Evolutionary conservation across 805 yeast genomes (phyloP).

Genomic region (Kurtzmaniella fragi): DNA sequence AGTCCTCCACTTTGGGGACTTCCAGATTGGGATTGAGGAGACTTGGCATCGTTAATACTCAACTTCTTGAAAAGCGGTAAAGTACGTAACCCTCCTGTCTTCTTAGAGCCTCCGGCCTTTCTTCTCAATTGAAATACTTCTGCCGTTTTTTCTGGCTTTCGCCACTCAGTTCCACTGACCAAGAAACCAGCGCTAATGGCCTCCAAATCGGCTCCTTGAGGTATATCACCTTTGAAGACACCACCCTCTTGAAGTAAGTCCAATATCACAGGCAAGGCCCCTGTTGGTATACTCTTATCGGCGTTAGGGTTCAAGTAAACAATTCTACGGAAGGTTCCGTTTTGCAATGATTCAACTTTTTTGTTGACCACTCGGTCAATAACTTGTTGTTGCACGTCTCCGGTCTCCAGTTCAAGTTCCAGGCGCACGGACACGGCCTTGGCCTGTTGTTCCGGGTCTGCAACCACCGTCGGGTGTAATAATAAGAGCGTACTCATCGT

Average conservation of each 20-base stretch:
- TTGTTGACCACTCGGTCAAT: slow-evolving; percentile 54
- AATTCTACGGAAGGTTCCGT: slow-evolving; percentile 37
- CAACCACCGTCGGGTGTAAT: slow-evolving; percentile 64
- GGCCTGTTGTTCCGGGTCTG: slow-evolving; percentile 35
- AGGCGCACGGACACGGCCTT: slow-evolving; percentile 38
- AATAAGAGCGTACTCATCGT: slow-evolving; percentile 35
- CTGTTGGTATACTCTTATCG: slow-evolving; percentile 43
- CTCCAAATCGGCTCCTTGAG: slow-evolving; percentile 48
- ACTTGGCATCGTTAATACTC: slow-evolving; percentile 11
- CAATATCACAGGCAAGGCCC: slow-evolving; percentile 36
- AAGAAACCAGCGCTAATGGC: slow-evolving; percentile 65
- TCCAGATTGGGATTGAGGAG: slow-evolving; percentile 1
- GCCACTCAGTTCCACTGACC: slow-evolving; percentile 45
- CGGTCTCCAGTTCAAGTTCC: slow-evolving; percentile 16
- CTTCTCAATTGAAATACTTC: slow-evolving; percentile 25
- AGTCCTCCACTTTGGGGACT: slow-evolving; percentile 15
- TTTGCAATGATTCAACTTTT: slow-evolving; percentile 30
- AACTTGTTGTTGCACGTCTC: slow-evolving; percentile 42
- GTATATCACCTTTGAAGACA: slow-evolving; percentile 48
- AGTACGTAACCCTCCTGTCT: slow-evolving; percentile 4
- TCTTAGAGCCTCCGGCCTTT: background rate
- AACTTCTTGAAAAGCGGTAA: slow-evolving; percentile 10
- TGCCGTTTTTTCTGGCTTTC: slow-evolving; percentile 41
- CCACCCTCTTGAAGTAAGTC: slow-evolving; percentile 42
- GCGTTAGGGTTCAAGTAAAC: slow-evolving; percentile 53